phyloP scores from a whole-genome alignment of 495 filamentous ascomycete genomes.

The Chlorociboria aeruginascens region DNA sequence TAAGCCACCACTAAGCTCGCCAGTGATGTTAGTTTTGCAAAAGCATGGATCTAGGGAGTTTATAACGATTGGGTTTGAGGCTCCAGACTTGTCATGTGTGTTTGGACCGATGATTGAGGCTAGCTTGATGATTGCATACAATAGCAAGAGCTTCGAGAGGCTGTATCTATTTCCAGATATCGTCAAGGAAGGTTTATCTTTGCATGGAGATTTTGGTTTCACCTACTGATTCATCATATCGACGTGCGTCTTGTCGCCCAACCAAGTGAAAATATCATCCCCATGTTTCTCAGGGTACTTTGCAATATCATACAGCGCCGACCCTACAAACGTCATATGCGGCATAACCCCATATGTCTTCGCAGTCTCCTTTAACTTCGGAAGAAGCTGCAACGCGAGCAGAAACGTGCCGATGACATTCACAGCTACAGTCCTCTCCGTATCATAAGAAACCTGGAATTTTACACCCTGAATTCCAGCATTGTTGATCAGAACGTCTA shows the following conservation, averaged over 20 bases:
- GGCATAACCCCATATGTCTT: neutral
- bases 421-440: slow-evolving; percentile 6
- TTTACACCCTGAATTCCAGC: slow-evolving; percentile 4
- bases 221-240: slow-evolving; percentile 9
- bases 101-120: slow-evolving; percentile 4
- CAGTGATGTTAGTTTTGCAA: slow-evolving; percentile 8
- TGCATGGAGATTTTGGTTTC: neutral
- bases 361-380: slow-evolving; percentile 8
- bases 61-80: slow-evolving; percentile 9
- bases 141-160: slow-evolving; percentile 13
- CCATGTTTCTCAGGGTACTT: slow-evolving; percentile 3
- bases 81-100: neutral
- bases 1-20: neutral
- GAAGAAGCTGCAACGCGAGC: slow-evolving; percentile 10
- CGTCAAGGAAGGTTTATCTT: neutral
- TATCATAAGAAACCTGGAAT: neutral
- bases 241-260: slow-evolving; percentile 9
- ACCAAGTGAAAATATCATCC: slow-evolving; percentile 9
- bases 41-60: slow-evolving; percentile 16
- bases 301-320: neutral
- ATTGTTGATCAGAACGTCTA: slow-evolving; percentile 12
- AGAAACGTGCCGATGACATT: slow-evolving; percentile 13
- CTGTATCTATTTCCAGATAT: slow-evolving; percentile 9
- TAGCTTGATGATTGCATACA: slow-evolving; percentile 5
- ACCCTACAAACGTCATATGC: slow-evolving; percentile 4